Evolutionary conservation across 139 green algal genomes (phyloP).

Genomic region (Zygnema cylindricum): DNA sequence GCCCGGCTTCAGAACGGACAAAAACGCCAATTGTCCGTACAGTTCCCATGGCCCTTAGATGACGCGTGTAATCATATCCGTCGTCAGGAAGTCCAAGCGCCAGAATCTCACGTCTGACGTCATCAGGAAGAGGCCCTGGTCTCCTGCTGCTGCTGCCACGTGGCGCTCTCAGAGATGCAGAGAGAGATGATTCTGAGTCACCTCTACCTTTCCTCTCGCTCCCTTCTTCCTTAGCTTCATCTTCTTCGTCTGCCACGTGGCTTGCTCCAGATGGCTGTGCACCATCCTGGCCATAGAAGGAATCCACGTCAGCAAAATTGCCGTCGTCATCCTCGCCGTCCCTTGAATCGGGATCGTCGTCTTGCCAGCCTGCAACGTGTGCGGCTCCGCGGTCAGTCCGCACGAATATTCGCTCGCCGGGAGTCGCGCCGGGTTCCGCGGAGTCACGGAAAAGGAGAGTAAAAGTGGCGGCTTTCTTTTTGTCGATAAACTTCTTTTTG

Average conservation of each 20-base stretch:
- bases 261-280: neutral
- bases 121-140: neutral
- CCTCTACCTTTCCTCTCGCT: neutral
- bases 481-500: constrained; percentile 56
- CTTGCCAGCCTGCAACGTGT: constrained; percentile 45
- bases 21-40: constrained; percentile 30
- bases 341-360: constrained; percentile 35
- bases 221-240: constrained; percentile 4
- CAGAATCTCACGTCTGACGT: constrained; percentile 31
- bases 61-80: constrained; percentile 94
- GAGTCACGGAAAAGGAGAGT: constrained; percentile 49
- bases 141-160: neutral
- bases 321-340: neutral
- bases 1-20: constrained; percentile 26
- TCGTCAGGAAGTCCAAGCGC: constrained; percentile 87
- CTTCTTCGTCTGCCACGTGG: constrained; percentile 16
- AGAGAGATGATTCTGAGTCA: neutral
- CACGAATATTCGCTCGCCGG: constrained; percentile 46
- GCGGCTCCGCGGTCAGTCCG: constrained; percentile 22
- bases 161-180: neutral
- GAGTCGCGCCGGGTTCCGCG: neutral
- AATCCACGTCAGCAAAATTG: neutral
- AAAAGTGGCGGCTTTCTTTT: constrained; percentile 56
- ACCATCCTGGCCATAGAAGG: too few relatives aligned
- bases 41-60: constrained; percentile 70